Evolutionary conservation across 2,329 filamentous ascomycete species (phyloP).

Genomic region (Cordyceps farinosa): DNA sequence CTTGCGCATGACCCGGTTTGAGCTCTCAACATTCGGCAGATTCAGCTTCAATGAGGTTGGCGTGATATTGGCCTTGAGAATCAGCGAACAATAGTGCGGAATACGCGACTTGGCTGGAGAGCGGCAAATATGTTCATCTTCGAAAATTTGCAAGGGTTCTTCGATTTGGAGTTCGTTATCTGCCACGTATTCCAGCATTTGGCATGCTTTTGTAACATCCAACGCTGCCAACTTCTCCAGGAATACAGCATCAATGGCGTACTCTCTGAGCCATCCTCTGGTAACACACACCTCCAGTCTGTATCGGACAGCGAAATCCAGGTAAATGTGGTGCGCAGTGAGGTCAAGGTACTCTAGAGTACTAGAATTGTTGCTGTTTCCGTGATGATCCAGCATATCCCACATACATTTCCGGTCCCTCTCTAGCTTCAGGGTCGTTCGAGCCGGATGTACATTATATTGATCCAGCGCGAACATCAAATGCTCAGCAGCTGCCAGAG

Average conservation of each 20-base stretch:
- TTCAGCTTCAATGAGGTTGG: constrained; percentile 78
- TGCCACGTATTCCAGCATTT: constrained; percentile 70
- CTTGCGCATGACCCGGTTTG: constrained; percentile 79
- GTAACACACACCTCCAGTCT: constrained; percentile 94
- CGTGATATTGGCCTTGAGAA: constrained; percentile 76
- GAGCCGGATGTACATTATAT: neutral
- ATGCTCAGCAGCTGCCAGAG: constrained; percentile 33
- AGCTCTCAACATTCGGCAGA: constrained; percentile 77
- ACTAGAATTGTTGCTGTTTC: constrained; percentile 20
- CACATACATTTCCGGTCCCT: constrained; percentile 27
- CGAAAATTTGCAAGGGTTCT: constrained; percentile 31
- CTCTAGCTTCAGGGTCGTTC: constrained; percentile 25
- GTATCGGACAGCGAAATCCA: constrained; percentile 75
- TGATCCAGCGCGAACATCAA: constrained; percentile 60
- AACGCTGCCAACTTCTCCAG: constrained; percentile 54
- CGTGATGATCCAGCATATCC: constrained; percentile 30
- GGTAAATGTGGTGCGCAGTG: constrained; percentile 26
- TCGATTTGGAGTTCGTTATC: constrained; percentile 65
- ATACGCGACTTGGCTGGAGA: neutral
- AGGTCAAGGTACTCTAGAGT: constrained; percentile 29
- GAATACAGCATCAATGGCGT: constrained; percentile 67
- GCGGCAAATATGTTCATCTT: neutral
- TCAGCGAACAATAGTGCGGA: constrained; percentile 70
- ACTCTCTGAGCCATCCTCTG: constrained; percentile 69
- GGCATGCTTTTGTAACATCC: constrained; percentile 50